These are phyloP conservation scores for Panellus pusillus DNA, from an alignment of 768 basidiomycete genomes.

Conservation along the genomic window DNA sequence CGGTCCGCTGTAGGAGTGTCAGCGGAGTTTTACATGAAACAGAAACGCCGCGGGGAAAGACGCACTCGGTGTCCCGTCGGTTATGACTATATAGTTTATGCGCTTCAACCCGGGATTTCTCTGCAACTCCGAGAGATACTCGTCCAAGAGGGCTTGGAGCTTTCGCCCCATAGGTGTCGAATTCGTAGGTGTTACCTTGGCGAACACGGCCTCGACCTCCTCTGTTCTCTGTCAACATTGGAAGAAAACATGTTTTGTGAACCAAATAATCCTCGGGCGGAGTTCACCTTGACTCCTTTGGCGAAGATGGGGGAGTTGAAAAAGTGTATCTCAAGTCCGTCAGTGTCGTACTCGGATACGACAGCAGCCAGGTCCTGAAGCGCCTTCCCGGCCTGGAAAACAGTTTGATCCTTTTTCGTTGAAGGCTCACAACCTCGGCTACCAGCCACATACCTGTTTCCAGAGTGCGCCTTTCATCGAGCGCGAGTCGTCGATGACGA, in stretches of 20 bases:
- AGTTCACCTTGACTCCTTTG: constrained; percentile 32
- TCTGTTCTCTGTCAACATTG: constrained; percentile 9
- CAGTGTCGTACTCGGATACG: constrained; percentile 45
- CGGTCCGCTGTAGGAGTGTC: constrained; percentile 6
- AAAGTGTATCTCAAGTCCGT: constrained; percentile 60
- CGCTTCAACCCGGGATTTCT: constrained; percentile 35
- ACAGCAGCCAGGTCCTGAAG: constrained; percentile 43
- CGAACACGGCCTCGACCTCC: constrained; percentile 20
- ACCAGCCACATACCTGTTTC: constrained; percentile 39
- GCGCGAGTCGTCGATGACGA: constrained; percentile 55
- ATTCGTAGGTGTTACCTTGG: constrained; percentile 12
- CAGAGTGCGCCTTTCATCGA: constrained; percentile 51
- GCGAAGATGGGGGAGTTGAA: constrained; percentile 40
- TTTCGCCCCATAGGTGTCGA: constrained; percentile 21
- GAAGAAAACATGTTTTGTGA: constrained; percentile 26
- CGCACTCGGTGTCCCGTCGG: constrained; percentile 55
- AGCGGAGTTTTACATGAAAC: background rate
- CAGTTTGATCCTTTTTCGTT: background rate
- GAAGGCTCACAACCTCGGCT: background rate
- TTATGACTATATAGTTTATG: constrained; percentile 54
- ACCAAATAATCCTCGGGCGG: background rate
- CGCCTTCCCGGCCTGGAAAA: constrained; percentile 38
- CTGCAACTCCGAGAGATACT: constrained; percentile 16
- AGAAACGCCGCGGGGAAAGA: background rate
- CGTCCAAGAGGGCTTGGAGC: constrained; percentile 16